Conservation (phyloP, 495 filamentous ascomycete genomes). For the Amphirosellinia nigrospora region DNA sequence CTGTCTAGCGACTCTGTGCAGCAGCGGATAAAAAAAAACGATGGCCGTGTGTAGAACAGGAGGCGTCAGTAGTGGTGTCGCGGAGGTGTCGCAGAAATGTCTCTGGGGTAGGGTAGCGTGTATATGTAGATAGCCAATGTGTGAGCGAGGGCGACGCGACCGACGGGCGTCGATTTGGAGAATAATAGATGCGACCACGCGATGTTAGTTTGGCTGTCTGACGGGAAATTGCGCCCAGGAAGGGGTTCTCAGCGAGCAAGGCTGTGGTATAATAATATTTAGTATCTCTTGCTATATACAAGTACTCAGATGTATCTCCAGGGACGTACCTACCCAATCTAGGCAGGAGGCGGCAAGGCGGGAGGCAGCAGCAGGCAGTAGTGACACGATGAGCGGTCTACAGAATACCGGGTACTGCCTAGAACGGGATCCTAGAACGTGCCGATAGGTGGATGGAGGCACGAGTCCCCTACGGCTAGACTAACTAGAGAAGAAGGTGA, state of each 20-base stretch:
- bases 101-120: constrained; percentile 4
- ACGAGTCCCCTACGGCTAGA: background rate
- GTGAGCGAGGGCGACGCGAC: background rate
- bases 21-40: background rate
- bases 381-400: constrained; percentile 1
- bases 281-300: no score
- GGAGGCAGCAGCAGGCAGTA: constrained; percentile 13
- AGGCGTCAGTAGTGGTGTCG: constrained; percentile 10
- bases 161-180: background rate
- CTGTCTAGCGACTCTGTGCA: background rate
- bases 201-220: no score
- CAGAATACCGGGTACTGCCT: background rate
- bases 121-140: background rate
- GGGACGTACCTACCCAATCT: background rate
- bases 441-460: background rate
- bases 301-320: no score
- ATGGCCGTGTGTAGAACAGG: background rate
- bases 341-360: background rate
- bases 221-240: constrained; percentile 10
- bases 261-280: background rate
- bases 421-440: background rate
- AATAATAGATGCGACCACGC: background rate
- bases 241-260: background rate
- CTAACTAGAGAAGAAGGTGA: background rate
- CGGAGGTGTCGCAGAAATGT: constrained; percentile 19